phyloP scores from a whole-genome alignment of 73 alveolate species.

The Blepharisma japonicum region DNA sequence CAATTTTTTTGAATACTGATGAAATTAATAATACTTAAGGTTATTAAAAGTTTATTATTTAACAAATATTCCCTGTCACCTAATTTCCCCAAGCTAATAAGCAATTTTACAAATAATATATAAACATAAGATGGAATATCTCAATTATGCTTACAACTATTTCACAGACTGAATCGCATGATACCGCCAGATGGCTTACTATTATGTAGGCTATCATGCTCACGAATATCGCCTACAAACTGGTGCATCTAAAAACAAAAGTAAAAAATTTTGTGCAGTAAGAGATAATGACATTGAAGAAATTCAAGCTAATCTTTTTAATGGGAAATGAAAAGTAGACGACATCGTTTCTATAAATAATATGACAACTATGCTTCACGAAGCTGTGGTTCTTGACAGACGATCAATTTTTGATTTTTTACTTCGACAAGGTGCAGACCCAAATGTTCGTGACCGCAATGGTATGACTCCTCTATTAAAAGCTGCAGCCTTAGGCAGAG shows the following conservation, averaged over 20 bases:
- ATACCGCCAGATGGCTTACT: too few relatives aligned
- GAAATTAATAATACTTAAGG: too few relatives aligned
- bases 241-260: background rate
- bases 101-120: too few relatives aligned
- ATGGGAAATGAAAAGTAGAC: background rate
- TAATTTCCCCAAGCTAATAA: too few relatives aligned
- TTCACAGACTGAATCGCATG: too few relatives aligned
- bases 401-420: conserved; percentile 44
- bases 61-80: too few relatives aligned
- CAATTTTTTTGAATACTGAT: too few relatives aligned
- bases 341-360: conserved; percentile 17
- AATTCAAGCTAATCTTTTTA: background rate
- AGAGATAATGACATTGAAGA: background rate
- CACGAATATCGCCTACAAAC: too few relatives aligned
- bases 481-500: conserved; percentile 59
- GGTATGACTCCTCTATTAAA: conserved; percentile 62
- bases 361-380: conserved; percentile 51
- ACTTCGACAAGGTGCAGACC: conserved; percentile 45
- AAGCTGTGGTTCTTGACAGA: conserved; percentile 47
- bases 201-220: too few relatives aligned
- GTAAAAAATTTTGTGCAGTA: background rate
- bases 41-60: too few relatives aligned
- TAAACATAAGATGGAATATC: too few relatives aligned
- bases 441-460: conserved; percentile 49
- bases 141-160: too few relatives aligned